Percentiles rank a stretch among this genome's conserved stretches.
Conservation (phyloP, 345 rosid genomes). For the Hibiscus mutabilis region DNA sequence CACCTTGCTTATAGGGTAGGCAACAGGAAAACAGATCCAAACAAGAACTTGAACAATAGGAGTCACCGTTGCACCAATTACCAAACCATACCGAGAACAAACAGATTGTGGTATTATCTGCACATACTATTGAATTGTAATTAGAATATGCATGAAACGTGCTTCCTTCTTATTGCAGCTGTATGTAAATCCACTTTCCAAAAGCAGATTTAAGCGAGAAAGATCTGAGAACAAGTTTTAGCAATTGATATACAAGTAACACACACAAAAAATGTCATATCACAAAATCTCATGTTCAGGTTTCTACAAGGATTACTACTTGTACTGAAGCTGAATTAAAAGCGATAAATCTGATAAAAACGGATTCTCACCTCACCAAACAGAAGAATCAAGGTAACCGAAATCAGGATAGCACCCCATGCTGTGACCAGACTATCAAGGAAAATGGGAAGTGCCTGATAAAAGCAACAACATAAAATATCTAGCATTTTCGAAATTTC, state of each 20-base stretch:
- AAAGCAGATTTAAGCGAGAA: neutral
- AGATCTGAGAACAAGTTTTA: neutral
- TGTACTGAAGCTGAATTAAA: too few species aligned
- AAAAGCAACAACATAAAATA: conserved; percentile 1
- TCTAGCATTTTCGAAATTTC: neutral
- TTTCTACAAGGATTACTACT: neutral
- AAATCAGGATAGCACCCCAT: conserved; percentile 89
- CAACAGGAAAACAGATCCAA: conserved; percentile 83
- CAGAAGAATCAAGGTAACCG: conserved; percentile 89
- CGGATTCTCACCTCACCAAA: conserved; percentile 99
- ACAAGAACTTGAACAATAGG: conserved; percentile 83
- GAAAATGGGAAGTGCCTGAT: conserved; percentile 92
- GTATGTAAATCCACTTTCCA: too few species aligned
- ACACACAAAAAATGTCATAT: too few species aligned
- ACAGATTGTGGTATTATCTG: conserved; percentile 95
- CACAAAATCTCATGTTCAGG: neutral
- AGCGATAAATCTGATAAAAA: too few species aligned
- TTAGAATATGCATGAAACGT: neutral
- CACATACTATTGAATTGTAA: conserved; percentile 14
- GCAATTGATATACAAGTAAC: neutral
- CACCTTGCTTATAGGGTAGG: conserved; percentile 98
- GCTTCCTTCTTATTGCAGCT: neutral
- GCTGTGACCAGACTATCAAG: conserved; percentile 76
- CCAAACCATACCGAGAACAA: conserved; percentile 90
- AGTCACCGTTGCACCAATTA: conserved; percentile 82